These are phyloP conservation scores for Epichloe scottii DNA, from an alignment of 2,329 filamentous ascomycete species.

Conservation along the genomic window DNA sequence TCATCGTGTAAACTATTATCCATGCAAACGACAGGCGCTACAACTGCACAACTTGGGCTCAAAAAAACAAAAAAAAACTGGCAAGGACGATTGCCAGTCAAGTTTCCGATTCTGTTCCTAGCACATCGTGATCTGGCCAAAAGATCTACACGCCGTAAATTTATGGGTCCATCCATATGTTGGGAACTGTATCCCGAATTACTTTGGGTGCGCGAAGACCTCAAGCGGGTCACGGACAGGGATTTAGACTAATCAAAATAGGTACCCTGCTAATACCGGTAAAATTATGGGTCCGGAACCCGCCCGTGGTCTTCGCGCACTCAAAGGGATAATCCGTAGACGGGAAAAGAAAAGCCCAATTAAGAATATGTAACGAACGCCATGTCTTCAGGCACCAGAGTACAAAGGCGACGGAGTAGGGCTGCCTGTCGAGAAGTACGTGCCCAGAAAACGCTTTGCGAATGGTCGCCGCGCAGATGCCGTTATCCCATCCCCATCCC, in stretches of 20 bases:
- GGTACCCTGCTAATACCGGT: too few species aligned
- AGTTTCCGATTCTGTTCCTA: conserved; percentile 4
- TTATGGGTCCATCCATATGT: background rate
- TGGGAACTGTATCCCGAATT: background rate
- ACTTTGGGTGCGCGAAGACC: too few species aligned
- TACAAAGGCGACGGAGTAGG: too few species aligned
- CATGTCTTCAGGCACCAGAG: background rate
- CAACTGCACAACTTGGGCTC: background rate
- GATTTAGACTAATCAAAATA: too few species aligned
- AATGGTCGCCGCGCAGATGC: too few species aligned
- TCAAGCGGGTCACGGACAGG: too few species aligned
- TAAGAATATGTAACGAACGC: background rate
- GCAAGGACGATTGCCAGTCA: conserved; percentile 5
- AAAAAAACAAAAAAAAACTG: background rate
- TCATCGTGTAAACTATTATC: background rate
- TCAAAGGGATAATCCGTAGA: too few species aligned
- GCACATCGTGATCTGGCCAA: conserved; percentile 6
- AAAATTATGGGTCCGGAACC: too few species aligned
- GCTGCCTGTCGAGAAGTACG: too few species aligned
- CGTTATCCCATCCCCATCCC: too few species aligned
- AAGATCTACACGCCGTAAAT: background rate
- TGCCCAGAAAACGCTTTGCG: too few species aligned
- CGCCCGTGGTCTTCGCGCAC: too few species aligned
- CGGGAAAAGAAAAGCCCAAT: background rate
- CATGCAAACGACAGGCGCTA: background rate